phyloP scores from a whole-genome alignment of 2,329 filamentous ascomycete genomes.

The Chrysosporium queenslandicum region DNA sequence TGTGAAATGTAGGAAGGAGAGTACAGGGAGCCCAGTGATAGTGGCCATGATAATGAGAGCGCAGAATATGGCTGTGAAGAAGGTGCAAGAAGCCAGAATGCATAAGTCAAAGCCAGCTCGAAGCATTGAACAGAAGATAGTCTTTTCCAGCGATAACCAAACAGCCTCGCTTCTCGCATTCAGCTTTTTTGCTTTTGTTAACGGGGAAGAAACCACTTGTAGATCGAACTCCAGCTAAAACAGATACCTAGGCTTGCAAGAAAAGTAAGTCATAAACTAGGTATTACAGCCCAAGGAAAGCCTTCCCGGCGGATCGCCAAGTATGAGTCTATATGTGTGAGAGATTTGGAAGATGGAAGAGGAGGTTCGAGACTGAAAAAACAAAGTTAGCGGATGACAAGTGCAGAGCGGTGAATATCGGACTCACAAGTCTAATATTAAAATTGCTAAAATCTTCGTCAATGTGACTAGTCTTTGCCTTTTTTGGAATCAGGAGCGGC shows the following conservation, averaged over 20 bases:
- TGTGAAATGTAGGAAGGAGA: background rate
- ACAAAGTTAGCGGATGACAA: background rate
- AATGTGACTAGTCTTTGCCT: background rate
- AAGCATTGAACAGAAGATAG: background rate
- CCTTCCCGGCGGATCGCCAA: background rate
- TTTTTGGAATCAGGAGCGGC: background rate
- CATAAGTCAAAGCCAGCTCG: background rate
- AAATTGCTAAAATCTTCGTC: conserved; percentile 6
- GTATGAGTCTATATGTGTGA: conserved; percentile 4
- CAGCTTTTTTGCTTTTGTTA: background rate
- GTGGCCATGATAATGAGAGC: background rate
- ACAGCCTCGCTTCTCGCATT: background rate
- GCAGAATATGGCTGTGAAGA: background rate
- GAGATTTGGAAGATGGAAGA: background rate
- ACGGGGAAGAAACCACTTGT: background rate
- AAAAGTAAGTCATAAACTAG: conserved; percentile 22
- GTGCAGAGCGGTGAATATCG: background rate
- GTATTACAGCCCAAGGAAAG: conserved; percentile 37
- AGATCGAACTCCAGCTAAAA: conserved; percentile 11
- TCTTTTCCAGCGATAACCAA: background rate
- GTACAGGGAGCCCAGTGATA: background rate
- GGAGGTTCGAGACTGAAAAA: background rate
- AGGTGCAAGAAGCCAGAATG: background rate
- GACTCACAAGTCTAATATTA: conserved; percentile 16
- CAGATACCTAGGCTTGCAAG: background rate